Base-by-base conservation (phyloP, 495 filamentous ascomycete genomes). In the Trichocladium uniseriatum region DNA sequence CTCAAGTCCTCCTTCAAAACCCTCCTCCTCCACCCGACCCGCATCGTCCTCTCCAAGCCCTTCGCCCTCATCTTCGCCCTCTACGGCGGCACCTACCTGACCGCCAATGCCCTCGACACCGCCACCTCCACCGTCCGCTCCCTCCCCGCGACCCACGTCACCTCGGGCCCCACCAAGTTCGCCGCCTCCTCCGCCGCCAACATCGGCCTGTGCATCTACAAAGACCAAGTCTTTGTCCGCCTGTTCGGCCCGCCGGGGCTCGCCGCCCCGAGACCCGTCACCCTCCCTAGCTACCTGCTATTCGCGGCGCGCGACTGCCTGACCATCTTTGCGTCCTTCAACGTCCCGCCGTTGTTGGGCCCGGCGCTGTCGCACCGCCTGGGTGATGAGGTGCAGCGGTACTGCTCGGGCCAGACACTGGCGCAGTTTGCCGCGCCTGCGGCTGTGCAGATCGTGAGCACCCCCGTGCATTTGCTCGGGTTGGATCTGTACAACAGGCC, bases 321-420 rank as follows among this genome's bases (percentile, higher is more conserved):
- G 51, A 96, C 91, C 16, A 88, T 97, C 65, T 94, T 94, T 68
- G 89, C 85, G 20, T 87, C 82, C 34, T 97, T 97, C 76, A 96
- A 95, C 63, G 73, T 95, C 21, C 91, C 91, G 0, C 74, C 86
- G 0, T 58, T 92, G 1, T 69, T 96, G 13, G 84, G 88, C 0
- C 86, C 84, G 0, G 59, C 71, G n/a, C 68, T 86, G 7, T 65
- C 74, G 38, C 70, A 67, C 10, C 67, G 74, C 11, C 62, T 81
- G 39, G 73, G 76, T 50, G 69, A 75, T 29, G 72, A 76, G 29
- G 18, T 69, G 21, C 55, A 69, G 43, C 54, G 59, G 38, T 55
- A 51, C 14, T 53, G 69, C 15, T 64, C 59, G 5, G 75, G 76
- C 3, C 46, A 80, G 53, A 78, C 79, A 2, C 59, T 82, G 20